Evolutionary conservation across 257 asterid genomes (phyloP).

Genomic region (Ballota nigra): DNA sequence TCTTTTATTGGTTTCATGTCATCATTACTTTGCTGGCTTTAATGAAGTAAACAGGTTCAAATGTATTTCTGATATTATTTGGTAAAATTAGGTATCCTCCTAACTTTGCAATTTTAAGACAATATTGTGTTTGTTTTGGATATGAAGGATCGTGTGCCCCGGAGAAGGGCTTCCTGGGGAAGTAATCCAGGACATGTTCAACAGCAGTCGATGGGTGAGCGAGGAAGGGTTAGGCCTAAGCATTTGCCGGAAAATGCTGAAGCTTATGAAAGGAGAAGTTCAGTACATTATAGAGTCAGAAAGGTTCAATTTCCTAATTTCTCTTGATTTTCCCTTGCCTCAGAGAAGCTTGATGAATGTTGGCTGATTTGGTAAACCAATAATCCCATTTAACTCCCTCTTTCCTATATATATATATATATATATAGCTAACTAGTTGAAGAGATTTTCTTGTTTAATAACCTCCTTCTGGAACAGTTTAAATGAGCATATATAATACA

Average conservation of each 20-base stretch:
- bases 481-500: not conserved
- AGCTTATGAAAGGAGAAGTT: constrained; percentile 86
- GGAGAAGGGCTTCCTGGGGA: constrained; percentile 93
- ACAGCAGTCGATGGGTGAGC: constrained; percentile 62
- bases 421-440: not conserved
- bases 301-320: constrained; percentile 56
- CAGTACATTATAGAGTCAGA: constrained; percentile 83
- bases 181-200: constrained; percentile 83
- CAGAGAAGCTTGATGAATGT: constrained; percentile 28
- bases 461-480: not conserved
- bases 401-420: not conserved
- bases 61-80: not conserved
- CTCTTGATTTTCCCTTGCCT: constrained; percentile 40
- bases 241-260: constrained; percentile 71
- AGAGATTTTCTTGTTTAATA: not conserved
- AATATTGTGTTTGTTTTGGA: not conserved
- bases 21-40: not conserved
- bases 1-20: not conserved
- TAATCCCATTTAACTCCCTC: not conserved
- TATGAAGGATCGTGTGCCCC: constrained; percentile 65
- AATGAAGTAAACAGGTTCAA: not conserved
- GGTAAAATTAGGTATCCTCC: not conserved
- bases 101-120: not conserved
- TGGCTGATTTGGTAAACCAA: constrained; percentile 17
- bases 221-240: constrained; percentile 80